A percentile compares a stretch with the other conserved stretches of the same genome.
Evolutionary conservation across 305 asterid genomes (phyloP).

Genomic region (Ajuga reptans): DNA sequence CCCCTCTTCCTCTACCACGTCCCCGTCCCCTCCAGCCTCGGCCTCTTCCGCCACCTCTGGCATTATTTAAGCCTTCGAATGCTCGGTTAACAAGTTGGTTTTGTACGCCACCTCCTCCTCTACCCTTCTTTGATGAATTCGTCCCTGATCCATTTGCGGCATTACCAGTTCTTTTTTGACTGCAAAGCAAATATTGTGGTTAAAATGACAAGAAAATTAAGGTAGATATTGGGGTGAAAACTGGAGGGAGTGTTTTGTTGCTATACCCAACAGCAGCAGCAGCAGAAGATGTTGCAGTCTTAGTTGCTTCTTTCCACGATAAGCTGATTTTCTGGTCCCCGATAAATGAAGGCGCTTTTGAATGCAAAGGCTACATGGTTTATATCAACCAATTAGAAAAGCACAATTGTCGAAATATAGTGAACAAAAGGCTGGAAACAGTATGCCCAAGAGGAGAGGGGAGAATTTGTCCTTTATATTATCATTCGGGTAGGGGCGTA

Average conservation of each 20-base stretch:
- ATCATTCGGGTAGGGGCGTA: not conserved
- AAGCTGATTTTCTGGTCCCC: conserved; percentile 70
- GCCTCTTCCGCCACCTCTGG: conserved; percentile 47
- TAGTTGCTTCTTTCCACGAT: conserved; percentile 78
- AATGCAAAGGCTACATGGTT: conserved; percentile 64
- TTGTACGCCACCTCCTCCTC: conserved; percentile 71
- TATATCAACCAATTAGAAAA: not conserved
- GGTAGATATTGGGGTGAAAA: not conserved
- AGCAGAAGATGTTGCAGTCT: conserved; percentile 35
- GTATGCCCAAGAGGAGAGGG: not conserved
- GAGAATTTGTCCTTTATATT: not conserved
- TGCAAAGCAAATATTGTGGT: conserved; percentile 24
- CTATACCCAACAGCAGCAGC: conserved; percentile 42
- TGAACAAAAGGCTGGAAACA: not conserved
- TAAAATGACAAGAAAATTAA: not conserved
- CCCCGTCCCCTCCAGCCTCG: conserved; percentile 76
- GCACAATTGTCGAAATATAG: not conserved
- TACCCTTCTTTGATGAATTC: conserved; percentile 48
- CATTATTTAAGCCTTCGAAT: conserved; percentile 51
- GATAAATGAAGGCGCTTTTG: conserved; percentile 74
- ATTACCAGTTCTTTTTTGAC: conserved; percentile 52
- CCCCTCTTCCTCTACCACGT: conserved; percentile 47
- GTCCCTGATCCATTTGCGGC: conserved; percentile 41
- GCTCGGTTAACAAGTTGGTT: conserved; percentile 74
- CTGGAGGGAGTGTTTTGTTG: not conserved